These are phyloP conservation scores for Pythium dissotocum DNA, from an alignment of 352 stramenopile species.

Conservation along the genomic window DNA sequence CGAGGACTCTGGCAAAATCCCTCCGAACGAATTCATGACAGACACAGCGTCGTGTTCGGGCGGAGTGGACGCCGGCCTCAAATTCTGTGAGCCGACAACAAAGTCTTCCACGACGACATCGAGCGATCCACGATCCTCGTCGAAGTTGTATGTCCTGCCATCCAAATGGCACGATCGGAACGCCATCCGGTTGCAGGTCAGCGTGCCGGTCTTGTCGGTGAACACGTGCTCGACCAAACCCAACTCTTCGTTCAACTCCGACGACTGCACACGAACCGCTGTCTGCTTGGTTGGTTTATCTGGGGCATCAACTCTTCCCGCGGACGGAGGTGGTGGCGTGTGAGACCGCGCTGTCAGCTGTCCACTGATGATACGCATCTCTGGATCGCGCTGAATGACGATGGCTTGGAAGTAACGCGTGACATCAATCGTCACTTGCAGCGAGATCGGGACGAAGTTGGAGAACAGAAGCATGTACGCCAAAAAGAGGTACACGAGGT, in stretches of 20 bases:
- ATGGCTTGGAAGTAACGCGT: constrained; percentile 80
- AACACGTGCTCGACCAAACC: constrained; percentile 97
- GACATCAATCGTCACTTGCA: constrained; percentile 90
- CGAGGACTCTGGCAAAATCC: too few species aligned
- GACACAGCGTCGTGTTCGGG: neutral
- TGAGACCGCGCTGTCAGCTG: neutral
- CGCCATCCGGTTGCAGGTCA: constrained; percentile 93
- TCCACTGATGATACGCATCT: constrained; percentile 48
- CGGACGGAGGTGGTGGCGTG: neutral
- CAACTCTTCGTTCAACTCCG: constrained; percentile 90
- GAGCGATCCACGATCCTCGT: constrained; percentile 31
- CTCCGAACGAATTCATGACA: neutral
- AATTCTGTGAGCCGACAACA: neutral
- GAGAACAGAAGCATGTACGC: constrained; percentile 92
- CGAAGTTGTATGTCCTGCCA: constrained; percentile 57
- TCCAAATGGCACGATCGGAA: constrained; percentile 93
- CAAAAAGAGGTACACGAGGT: constrained; percentile 37
- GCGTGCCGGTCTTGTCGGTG: constrained; percentile 92
- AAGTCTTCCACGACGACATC: constrained; percentile 5
- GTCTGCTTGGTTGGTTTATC: constrained; percentile 4
- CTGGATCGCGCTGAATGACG: constrained; percentile 67
- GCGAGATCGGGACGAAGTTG: constrained; percentile 92
- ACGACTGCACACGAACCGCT: constrained; percentile 30
- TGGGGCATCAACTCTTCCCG: neutral
- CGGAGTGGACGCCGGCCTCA: neutral